A percentile compares a stretch with the other conserved stretches of the same genome.
Evolutionary conservation across 441 rosid species (phyloP).

Genomic region (Syzygium malaccense): DNA sequence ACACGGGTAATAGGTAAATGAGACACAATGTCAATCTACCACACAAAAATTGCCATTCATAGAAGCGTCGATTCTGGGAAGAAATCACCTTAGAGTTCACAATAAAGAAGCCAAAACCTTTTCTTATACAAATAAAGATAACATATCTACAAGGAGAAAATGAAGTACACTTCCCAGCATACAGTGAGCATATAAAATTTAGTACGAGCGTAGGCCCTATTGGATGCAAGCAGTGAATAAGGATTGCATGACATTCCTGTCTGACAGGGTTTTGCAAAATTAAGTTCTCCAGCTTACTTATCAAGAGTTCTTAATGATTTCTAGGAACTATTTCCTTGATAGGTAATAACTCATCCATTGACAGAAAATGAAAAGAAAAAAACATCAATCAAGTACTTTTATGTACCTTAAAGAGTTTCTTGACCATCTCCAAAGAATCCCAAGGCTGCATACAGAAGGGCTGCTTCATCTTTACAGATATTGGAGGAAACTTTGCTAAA

Average conservation of each 20-base stretch:
- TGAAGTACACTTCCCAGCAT: background rate
- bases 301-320: background rate
- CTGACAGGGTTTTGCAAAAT: background rate
- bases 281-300: background rate
- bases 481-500: conserved; percentile 84
- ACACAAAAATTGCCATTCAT: background rate
- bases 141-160: background rate
- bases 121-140: background rate
- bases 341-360: background rate
- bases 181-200: background rate
- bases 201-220: background rate
- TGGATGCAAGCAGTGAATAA: background rate
- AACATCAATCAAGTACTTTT: background rate
- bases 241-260: background rate
- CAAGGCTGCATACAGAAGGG: conserved; percentile 74
- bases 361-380: background rate
- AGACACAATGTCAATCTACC: background rate
- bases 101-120: background rate
- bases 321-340: background rate
- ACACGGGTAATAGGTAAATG: background rate
- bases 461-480: conserved; percentile 69
- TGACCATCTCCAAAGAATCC: conserved; percentile 74
- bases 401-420: conserved; percentile 88
- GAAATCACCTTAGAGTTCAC: background rate
- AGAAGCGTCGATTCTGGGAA: background rate